A percentile compares a stretch with the other conserved stretches of the same genome.
These are phyloP conservation scores for Biscutella laevigata DNA, from an alignment of 441 rosid genomes.

Conservation along the genomic window DNA sequence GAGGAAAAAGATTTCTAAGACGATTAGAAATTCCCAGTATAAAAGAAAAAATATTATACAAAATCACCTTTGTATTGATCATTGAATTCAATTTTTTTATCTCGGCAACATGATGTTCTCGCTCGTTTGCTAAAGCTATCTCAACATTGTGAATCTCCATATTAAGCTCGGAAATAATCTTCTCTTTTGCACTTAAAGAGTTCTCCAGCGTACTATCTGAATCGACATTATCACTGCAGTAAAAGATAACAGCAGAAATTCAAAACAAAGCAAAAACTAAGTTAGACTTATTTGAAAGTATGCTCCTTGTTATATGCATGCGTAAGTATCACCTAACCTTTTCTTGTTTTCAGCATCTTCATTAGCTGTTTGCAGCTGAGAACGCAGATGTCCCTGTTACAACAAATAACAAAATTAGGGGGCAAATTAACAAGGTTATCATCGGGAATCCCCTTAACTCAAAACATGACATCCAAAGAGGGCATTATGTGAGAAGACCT, in stretches of 20 bases:
- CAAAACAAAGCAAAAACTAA: conserved; percentile 14
- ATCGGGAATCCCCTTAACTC: background rate
- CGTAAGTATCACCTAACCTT: conserved; percentile 34
- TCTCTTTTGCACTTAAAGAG: conserved; percentile 85
- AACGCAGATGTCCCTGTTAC: conserved; percentile 70
- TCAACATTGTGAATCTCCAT: conserved; percentile 89
- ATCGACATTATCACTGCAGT: conserved; percentile 63
- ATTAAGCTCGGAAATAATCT: conserved; percentile 87
- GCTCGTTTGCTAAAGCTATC: conserved; percentile 67
- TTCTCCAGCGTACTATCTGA: conserved; percentile 80
- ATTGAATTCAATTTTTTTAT: conserved; percentile 65
- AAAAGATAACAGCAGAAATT: conserved; percentile 7
- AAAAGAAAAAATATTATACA: conserved; percentile 1
- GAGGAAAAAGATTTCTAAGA: background rate
- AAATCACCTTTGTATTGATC: conserved; percentile 66
- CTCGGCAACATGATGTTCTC: conserved; percentile 76
- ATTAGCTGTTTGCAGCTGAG: conserved; percentile 84
- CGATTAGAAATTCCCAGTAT: background rate
- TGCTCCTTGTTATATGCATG: background rate
- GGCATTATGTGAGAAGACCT: conserved; percentile 40
- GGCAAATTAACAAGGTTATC: background rate
- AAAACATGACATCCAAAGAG: conserved; percentile 14
- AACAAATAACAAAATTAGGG: conserved; percentile 11
- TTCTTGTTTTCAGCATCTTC: conserved; percentile 66
- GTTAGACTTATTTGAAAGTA: conserved; percentile 1